Evolutionary conservation across 2,329 filamentous ascomycete species (phyloP), one percentile per base, ranked within the genome.

Genomic region (Zasmidium angulare): DNA sequence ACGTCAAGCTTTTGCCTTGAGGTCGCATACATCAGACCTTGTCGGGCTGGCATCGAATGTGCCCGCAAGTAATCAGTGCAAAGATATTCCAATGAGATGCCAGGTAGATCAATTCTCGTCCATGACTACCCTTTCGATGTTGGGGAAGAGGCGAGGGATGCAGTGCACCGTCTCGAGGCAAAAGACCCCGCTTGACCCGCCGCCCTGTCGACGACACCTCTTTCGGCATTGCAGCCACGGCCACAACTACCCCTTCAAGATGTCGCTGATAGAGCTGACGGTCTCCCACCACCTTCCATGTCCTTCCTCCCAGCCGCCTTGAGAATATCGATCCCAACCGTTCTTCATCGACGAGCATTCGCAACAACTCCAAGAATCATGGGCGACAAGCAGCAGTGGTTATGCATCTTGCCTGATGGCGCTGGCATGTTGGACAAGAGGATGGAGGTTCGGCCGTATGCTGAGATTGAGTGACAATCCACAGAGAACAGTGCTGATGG

Each of bases 321-420:
- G 49, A 50, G 29, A n/a, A 24, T 10, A 14, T 23, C 49, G 4
- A 10, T 26, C 23, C 22, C n/a, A 7, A 10, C 49, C 22, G 43
- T 29, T 43, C 2, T 21, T 21, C 10, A 4, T 22, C 58, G 3
- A 20, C 60, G 66, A 20, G 50, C 48, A 14, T 69, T 71, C 59
- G 60, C 66, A 21, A 60, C 64, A 21, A 57, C 68, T 48, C 46
- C 62, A 23, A 55, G 40, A 40, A 71, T 70, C 58, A 70, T 74
- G 53, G 59, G 7, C n/a, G n/a, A 66, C 46, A 78, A 79, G 64
- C 66, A 72, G 60, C 81, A 83, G 74, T 83, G 80, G 80, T 75
- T 83, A 55, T 74, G 81, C 62, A 81, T 83, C 53, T 63, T 79
- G 0, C 79, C 79, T 1, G 81, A 83, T 64, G 69, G 76, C 36